These are phyloP conservation scores for Podaxis sp. DNA, from an alignment of 768 basidiomycete species.

Conservation along the genomic window DNA sequence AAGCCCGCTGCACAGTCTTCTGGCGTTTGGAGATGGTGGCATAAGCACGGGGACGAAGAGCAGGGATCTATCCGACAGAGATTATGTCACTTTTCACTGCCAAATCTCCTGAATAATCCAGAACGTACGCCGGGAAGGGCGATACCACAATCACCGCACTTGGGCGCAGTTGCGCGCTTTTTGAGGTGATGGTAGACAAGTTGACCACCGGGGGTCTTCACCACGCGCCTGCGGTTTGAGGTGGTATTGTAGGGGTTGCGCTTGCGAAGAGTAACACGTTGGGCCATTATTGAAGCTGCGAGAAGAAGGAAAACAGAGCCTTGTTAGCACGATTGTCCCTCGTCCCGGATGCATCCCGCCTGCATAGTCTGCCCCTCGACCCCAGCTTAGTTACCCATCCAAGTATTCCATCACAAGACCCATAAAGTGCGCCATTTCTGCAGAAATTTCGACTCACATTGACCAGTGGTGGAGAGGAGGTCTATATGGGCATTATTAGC, in stretches of 20 bases:
- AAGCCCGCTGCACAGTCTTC: conserved; percentile 95
- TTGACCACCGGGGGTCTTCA: conserved; percentile 98
- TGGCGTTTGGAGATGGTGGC: conserved; percentile 94
- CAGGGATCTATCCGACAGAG: conserved; percentile 61
- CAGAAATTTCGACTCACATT: conserved; percentile 30
- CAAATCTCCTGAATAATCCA: background rate
- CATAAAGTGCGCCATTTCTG: conserved; percentile 6
- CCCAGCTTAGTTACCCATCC: background rate
- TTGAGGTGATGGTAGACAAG: conserved; percentile 98
- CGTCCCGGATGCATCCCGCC: background rate
- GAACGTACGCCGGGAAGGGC: conserved; percentile 87
- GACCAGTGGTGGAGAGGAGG: conserved; percentile 17
- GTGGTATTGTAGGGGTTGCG: conserved; percentile 97
- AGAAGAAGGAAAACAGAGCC: background rate
- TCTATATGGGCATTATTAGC: conserved; percentile 13
- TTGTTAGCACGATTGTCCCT: conserved; percentile 3
- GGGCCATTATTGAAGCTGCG: conserved; percentile 67
- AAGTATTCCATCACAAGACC: conserved; percentile 2
- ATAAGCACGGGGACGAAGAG: conserved; percentile 94
- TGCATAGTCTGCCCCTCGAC: background rate
- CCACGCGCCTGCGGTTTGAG: conserved; percentile 90
- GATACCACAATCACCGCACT: conserved; percentile 98
- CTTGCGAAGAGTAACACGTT: conserved; percentile 99
- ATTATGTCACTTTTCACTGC: background rate
- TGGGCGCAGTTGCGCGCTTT: conserved; percentile 87